phyloP scores from a whole-genome alignment of 495 filamentous ascomycete species.

The Penicillium desertorum region DNA sequence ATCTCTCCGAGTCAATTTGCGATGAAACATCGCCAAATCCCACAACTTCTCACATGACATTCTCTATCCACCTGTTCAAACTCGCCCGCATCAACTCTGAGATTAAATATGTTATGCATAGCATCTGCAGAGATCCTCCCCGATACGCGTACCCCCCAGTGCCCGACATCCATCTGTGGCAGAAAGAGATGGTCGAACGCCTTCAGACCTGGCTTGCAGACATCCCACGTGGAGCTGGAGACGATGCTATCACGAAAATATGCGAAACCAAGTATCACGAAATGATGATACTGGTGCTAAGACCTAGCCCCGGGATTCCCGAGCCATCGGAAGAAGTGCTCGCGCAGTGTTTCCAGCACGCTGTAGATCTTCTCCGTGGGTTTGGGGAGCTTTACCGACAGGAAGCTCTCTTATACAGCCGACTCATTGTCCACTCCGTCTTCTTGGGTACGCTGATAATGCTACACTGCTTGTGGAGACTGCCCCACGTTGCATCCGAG shows the following conservation, averaged over 20 bases:
- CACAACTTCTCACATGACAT: slow-evolving; percentile 39
- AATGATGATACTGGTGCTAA: slow-evolving; percentile 43
- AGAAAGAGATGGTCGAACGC: slow-evolving; percentile 37
- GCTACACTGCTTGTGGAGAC: slow-evolving; percentile 43
- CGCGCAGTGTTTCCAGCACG: slow-evolving; percentile 38
- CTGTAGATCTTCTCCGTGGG: slow-evolving; percentile 33
- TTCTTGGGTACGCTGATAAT: slow-evolving; percentile 44
- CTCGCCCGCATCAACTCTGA: slow-evolving; percentile 46
- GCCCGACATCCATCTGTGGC: slow-evolving; percentile 41
- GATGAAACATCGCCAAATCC: not conserved
- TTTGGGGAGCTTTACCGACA: slow-evolving; percentile 38
- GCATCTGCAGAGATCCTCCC: slow-evolving; percentile 39
- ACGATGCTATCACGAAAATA: slow-evolving; percentile 23
- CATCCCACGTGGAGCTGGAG: slow-evolving; percentile 26
- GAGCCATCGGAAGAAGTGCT: slow-evolving; percentile 39
- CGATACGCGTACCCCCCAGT: slow-evolving; percentile 42
- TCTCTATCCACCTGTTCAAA: slow-evolving; percentile 45
- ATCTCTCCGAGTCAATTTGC: slow-evolving; percentile 17
- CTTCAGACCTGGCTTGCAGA: slow-evolving; percentile 34
- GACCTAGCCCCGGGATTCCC: slow-evolving; percentile 45
- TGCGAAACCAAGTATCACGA: slow-evolving; percentile 45
- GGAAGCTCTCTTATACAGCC: slow-evolving; percentile 39
- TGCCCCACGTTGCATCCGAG: slow-evolving; percentile 34
- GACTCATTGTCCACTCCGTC: slow-evolving; percentile 43
- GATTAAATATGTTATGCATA: slow-evolving; percentile 51